A percentile compares a stretch with the other conserved stretches of the same genome.
Evolutionary conservation across 2,329 filamentous ascomycete species (phyloP).

Genomic region (Shiraia bambusicola): DNA sequence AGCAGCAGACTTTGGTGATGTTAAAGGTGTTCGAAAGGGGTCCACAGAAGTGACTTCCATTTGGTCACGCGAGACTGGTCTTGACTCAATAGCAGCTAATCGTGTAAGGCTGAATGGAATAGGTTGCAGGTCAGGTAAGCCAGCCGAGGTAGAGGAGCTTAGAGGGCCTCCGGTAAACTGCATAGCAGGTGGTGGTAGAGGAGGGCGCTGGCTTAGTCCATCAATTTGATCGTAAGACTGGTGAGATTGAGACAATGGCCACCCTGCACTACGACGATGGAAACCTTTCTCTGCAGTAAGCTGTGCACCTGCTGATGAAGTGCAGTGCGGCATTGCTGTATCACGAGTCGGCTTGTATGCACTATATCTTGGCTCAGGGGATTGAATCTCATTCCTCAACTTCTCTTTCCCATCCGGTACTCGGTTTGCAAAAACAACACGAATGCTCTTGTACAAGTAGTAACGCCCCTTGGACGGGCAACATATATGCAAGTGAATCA

Average conservation of each 20-base stretch:
- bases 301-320: conserved; percentile 23
- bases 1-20: conserved; percentile 21
- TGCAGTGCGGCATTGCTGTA: conserved; percentile 24
- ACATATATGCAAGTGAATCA: conserved; percentile 92
- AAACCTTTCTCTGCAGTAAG: conserved; percentile 29
- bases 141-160: conserved; percentile 22
- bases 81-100: conserved; percentile 30
- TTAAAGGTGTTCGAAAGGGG: conserved; percentile 26
- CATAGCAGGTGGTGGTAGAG: conserved; percentile 37
- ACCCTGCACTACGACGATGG: conserved; percentile 37
- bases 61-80: conserved; percentile 33
- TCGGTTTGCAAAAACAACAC: conserved; percentile 94
- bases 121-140: conserved; percentile 49
- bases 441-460: conserved; percentile 87
- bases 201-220: conserved; percentile 23
- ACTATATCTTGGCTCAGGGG: conserved; percentile 83
- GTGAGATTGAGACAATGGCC: conserved; percentile 30
- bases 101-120: conserved; percentile 53
- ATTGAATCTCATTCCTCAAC: conserved; percentile 83
- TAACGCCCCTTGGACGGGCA: conserved; percentile 79
- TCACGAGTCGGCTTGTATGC: conserved; percentile 70
- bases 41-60: conserved; percentile 35
- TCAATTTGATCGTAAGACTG: conserved; percentile 32
- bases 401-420: conserved; percentile 95
- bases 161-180: conserved; percentile 32